Conservation (phyloP, 345 rosid genomes). For the rapeseed (Brassica napus) region Da-Ae NC_063448.1:43343001-43343500, state of each 20-base stretch:
- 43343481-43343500: conserved; percentile 83
- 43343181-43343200: conserved; percentile 50
- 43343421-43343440: conserved; percentile 91
- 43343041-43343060: neutral
- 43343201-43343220: conserved; percentile 96
- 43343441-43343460: conserved; percentile 79
- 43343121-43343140: neutral
- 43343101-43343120: neutral
- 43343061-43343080: neutral
- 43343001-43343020: conserved; percentile 9
- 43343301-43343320: conserved; percentile 87
- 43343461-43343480: conserved; percentile 78
- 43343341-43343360: conserved; percentile 14
- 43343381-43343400: neutral
- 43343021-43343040: neutral
- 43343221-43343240: conserved; percentile 81
- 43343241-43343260: conserved; percentile 89
- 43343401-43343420: conserved; percentile 62
- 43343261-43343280: conserved; percentile 93
- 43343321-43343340: conserved; percentile 3
- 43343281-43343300: conserved; percentile 94
- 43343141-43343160: conserved; percentile 1
- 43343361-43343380: neutral
- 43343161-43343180: conserved; percentile 18
- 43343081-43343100: neutral